Conservation (phyloP, 139 green algal genomes). For the Chlamydomonas urium region DNA sequence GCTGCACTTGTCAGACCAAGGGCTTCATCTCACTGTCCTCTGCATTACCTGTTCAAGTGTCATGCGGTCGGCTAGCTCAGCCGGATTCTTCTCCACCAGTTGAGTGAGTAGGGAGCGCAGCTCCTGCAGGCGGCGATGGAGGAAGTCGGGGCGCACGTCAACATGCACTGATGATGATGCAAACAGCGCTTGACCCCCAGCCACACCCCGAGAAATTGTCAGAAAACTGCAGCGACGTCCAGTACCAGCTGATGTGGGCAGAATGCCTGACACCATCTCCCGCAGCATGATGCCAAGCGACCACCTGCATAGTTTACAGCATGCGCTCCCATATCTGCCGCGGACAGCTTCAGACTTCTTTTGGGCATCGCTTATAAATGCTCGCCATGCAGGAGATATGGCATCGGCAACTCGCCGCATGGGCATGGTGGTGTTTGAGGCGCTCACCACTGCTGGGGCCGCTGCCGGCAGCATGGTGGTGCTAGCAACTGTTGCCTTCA, state of each 20-base stretch:
- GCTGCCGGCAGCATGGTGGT: no score
- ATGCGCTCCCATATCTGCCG: no score
- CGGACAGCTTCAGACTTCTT: no score
- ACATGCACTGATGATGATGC: not conserved
- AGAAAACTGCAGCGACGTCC: conserved; percentile 29
- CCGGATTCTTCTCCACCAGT: conserved; percentile 25
- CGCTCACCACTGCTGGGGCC: no score
- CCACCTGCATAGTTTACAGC: conserved; percentile 26
- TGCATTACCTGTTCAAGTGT: not conserved
- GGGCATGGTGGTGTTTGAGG: no score
- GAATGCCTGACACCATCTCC: conserved; percentile 29
- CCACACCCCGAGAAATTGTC: conserved; percentile 19
- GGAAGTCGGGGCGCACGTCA: not conserved
- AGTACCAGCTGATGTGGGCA: conserved; percentile 33
- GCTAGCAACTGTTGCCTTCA: no score
- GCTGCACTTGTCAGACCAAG: not conserved
- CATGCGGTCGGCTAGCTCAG: conserved; percentile 21
- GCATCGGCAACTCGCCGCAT: no score
- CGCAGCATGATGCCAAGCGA: conserved; percentile 35
- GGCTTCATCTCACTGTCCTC: not conserved
- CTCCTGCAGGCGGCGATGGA: not conserved
- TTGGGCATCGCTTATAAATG: no score
- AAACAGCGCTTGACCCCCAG: not conserved
- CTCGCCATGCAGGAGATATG: no score
- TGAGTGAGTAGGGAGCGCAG: conserved; percentile 11